These are phyloP conservation scores for Syncephalastrum racemosum DNA, from an alignment of 371 early-diverging fungal genomes.

Conservation along the genomic window DNA sequence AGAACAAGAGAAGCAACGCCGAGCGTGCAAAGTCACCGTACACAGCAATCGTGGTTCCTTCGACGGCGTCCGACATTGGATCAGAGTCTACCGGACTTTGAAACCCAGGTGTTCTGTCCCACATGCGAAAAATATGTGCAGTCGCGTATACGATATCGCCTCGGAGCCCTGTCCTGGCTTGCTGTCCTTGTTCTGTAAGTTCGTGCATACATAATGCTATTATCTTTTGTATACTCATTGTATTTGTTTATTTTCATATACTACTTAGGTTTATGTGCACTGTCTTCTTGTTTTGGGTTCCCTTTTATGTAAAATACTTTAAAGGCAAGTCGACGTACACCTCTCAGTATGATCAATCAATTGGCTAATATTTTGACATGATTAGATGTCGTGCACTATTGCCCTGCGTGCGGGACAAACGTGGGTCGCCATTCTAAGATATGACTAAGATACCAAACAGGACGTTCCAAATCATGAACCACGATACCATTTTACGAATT, in stretches of 20 bases:
- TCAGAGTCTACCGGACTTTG: conserved; percentile 35
- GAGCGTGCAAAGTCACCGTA: conserved; percentile 1
- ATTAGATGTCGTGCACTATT: conserved; percentile 42
- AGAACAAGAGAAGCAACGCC: conserved; percentile 6
- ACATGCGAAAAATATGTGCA: conserved; percentile 36
- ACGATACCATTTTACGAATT: background rate
- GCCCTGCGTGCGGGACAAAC: conserved; percentile 36
- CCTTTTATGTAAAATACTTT: conserved; percentile 48
- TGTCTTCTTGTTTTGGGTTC: conserved; percentile 40
- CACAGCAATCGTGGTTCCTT: conserved; percentile 3
- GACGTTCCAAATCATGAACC: background rate
- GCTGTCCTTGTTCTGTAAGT: conserved; percentile 35
- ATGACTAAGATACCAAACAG: conserved; percentile 9
- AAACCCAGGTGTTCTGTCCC: conserved; percentile 35
- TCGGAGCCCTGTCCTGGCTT: conserved; percentile 37
- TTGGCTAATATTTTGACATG: background rate
- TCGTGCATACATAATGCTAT: background rate
- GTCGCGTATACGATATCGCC: conserved; percentile 37
- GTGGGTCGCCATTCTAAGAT: conserved; percentile 26
- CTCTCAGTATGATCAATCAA: background rate
- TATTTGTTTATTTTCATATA: conserved; percentile 4
- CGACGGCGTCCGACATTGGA: conserved; percentile 11
- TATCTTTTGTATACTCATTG: background rate
- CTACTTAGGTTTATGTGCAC: conserved; percentile 34
- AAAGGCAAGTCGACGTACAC: conserved; percentile 28